Evolutionary conservation across 148 eudicot species (phyloP), one percentile per base, ranked within the genome.

Genomic region (Rhododendron kiyosumense): DNA sequence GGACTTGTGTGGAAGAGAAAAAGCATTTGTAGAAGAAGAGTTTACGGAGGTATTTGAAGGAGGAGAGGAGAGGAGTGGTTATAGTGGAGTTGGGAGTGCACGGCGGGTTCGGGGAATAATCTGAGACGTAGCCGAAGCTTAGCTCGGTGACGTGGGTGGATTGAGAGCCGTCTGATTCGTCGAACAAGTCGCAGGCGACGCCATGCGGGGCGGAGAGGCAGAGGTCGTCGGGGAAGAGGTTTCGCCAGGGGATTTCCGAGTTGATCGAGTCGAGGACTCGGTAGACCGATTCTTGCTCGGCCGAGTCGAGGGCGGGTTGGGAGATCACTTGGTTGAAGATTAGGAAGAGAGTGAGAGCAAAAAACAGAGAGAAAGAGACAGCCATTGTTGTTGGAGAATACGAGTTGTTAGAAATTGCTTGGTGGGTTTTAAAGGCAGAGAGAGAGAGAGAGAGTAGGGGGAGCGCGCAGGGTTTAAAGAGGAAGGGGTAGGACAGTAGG

Each of bases 11-110:
- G 3, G 43, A 28, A 2, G 92, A 90, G 88, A 18, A 17, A 54
- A 94, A 96, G 84, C 99, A 96, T 45, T 92, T 89, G 90, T 94
- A 94, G 91, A 96, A 94, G 86, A 96, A 89, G 84, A 96, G 90
- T 71, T 94, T 96, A 2, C 87, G 87, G 81, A 96, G 94, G 89
- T 88, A 89, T n/a, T 89, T 57, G 61, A 96, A 84, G 20, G 93
- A 85, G 26, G 87, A 69, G 79, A 91, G 83, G 38, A 91, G 20
- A 1, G 92, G 17, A 1, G 93, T 89, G 86, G 84, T 63, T 22
- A 96, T 84, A 5, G 91, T 82, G 61, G 98, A 89, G 46, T 84
- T 85, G 0, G 88, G 26, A 18, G 91, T 81, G 51, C 98, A 96
- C 4, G 93, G 88, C 7, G 98, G 96, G 91, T 96, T 94, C 0